Base-by-base conservation (phyloP, 768 basidiomycete genomes). In the Pulveroboletus ravenelii region DNA sequence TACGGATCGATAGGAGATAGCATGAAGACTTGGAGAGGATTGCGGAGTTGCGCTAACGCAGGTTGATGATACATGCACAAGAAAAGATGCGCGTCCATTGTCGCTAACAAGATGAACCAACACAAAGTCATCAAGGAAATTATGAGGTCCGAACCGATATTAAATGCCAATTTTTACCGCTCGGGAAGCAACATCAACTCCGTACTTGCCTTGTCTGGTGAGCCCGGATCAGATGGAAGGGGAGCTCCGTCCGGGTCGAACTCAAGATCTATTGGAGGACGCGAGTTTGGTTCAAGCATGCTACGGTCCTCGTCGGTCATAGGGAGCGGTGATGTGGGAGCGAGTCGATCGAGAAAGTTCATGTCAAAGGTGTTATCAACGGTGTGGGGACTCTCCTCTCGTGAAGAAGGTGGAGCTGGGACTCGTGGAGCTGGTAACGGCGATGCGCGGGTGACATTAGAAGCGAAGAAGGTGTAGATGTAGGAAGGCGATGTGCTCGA, bases 391-490 rank as follows among this genome's bases (percentile, higher is more conserved):
- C 30, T 50, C 23, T 68, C 64, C 10, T 59, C 62, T n/a, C 30
- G 57, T 0, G 45, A 51, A n/a, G 52, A 47, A 20, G 39, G 35
- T 3, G 20, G 23, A 25, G 14, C 34, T 7, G 37, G 30, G n/a
- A 14, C 34, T 23, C 43, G 54, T 44, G 41, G 34, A 9, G 37
- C 6, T 32, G 63, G 56, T 7, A 31, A 40, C 20, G 45, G 57
- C 5, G 61, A 55, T 3, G 70, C 72, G 29, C 62, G 61, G 5
- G 76, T 68, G 27, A 78, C 77, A 8, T 73, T 66, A 41, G 69
- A 57, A 10, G 74, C 62, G 59, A 82, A 80, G 60, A 80, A 79
- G 3, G 76, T 75, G 48, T 78, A 77, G 43, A 75, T 61, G 39
- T 62, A 57, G 39, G 57, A 29, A 50, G 57, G 45, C 9, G 59